phyloP scores from a whole-genome alignment of 2,329 filamentous ascomycete species.

The Monosporascus sp. region DNA sequence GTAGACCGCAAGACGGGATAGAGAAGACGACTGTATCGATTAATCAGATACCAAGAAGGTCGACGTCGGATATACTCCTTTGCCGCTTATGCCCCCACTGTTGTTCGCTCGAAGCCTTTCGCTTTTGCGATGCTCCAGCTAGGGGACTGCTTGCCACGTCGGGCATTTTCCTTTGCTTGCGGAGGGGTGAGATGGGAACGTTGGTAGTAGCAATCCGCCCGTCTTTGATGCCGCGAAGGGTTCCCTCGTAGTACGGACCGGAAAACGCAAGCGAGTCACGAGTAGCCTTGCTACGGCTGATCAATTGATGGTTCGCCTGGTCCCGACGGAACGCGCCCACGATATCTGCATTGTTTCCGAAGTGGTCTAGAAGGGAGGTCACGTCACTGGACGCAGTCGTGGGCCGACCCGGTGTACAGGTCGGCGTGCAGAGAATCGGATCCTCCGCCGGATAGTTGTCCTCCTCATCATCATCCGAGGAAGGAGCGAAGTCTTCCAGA shows the following conservation, averaged over 20 bases:
- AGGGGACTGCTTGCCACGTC: slow-evolving; percentile 46
- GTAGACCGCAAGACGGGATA: slow-evolving; percentile 2
- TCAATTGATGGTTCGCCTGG: slow-evolving; percentile 57
- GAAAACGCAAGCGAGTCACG: slow-evolving; percentile 59
- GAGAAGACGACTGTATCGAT: slow-evolving; percentile 2
- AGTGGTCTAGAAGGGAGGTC: slow-evolving; percentile 57
- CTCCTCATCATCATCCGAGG: slow-evolving; percentile 53
- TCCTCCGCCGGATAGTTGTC: slow-evolving; percentile 41
- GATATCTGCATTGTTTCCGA: slow-evolving; percentile 60
- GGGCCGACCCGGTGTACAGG: slow-evolving; percentile 38
- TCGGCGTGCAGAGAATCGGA: slow-evolving; percentile 36
- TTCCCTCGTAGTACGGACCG: slow-evolving; percentile 53
- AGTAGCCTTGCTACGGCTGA: slow-evolving; percentile 55
- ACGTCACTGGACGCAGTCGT: slow-evolving; percentile 44
- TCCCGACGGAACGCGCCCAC: slow-evolving; percentile 75
- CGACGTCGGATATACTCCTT: slow-evolving; percentile 54
- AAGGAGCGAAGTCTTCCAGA: slow-evolving; percentile 55
- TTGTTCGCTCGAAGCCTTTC: slow-evolving; percentile 46
- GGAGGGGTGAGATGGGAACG: slow-evolving; percentile 62
- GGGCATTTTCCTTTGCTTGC: slow-evolving; percentile 49
- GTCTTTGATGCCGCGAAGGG: slow-evolving; percentile 58
- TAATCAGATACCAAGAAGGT: slow-evolving; percentile 39
- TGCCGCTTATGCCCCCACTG: slow-evolving; percentile 48
- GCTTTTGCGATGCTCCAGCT: slow-evolving; percentile 44
- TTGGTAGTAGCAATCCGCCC: slow-evolving; percentile 62